A percentile compares a stretch with the other conserved stretches of the same genome.
Conservation (phyloP, 805 yeast species). For the Pichia gijzeniarum region DNA sequence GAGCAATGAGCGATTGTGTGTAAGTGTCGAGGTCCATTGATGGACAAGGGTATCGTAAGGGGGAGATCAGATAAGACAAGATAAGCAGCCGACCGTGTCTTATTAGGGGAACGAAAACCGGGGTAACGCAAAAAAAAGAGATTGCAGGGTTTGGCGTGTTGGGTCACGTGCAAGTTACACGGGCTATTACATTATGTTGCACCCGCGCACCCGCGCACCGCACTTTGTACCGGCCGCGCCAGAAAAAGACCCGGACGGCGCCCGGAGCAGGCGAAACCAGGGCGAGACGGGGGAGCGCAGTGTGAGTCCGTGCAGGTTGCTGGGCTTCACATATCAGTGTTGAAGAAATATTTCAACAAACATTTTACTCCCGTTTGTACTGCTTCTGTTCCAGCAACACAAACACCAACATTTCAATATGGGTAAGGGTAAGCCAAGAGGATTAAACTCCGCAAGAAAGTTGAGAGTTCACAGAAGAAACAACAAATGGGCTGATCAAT, state of each 20-base stretch:
- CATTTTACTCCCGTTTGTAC: background rate
- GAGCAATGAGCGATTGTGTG: constrained; percentile 42
- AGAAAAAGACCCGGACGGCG: too few species aligned
- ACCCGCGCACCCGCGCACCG: constrained; percentile 1
- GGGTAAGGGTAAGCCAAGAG: constrained; percentile 99
- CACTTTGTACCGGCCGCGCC: background rate
- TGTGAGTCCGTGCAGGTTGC: too few species aligned
- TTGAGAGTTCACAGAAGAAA: constrained; percentile 99
- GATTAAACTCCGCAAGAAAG: constrained; percentile 99
- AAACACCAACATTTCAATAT: constrained; percentile 41
- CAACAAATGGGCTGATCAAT: constrained; percentile 99
- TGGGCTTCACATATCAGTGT: background rate
- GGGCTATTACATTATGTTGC: too few species aligned
- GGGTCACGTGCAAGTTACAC: too few species aligned
- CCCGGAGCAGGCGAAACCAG: too few species aligned
- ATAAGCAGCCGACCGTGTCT: too few species aligned
- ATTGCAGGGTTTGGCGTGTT: too few species aligned
- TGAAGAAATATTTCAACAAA: background rate
- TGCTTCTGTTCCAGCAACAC: constrained; percentile 1
- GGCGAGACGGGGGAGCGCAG: too few species aligned
- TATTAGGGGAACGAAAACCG: too few species aligned
- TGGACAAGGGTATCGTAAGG: too few species aligned
- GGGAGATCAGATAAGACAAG: too few species aligned
- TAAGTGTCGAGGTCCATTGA: constrained; percentile 3
- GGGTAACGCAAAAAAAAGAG: too few species aligned